A percentile compares a stretch with the other conserved stretches of the same genome.
Evolutionary conservation across 139 green algal species (phyloP).

Genomic region (Auxenochlorella pyrenoidosa): DNA sequence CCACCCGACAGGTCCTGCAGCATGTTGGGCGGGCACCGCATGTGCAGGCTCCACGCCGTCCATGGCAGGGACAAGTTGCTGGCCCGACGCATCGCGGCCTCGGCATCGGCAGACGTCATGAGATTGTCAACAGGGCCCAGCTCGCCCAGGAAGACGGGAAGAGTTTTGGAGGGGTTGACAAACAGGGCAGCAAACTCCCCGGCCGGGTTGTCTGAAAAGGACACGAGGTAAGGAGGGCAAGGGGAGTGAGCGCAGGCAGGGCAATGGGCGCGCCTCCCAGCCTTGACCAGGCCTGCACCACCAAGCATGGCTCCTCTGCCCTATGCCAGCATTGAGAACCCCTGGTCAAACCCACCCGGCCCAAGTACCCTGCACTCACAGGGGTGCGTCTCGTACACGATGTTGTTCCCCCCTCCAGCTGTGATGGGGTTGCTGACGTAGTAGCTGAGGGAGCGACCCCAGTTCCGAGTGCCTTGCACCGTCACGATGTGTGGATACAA

Average conservation of each 20-base stretch:
- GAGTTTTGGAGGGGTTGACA: background rate
- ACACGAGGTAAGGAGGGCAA: background rate
- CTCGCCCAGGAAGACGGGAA: slow-evolving; percentile 15
- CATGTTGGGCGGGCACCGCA: slow-evolving; percentile 16
- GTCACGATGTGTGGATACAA: background rate
- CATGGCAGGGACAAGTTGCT: background rate
- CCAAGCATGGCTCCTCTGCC: too few relatives aligned
- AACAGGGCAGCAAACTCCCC: background rate
- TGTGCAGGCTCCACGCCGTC: slow-evolving; percentile 16
- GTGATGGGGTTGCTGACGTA: slow-evolving; percentile 7
- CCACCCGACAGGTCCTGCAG: background rate
- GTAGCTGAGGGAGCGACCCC: background rate
- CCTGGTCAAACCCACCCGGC: background rate
- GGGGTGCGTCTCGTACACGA: slow-evolving; percentile 19
- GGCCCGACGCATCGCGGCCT: background rate
- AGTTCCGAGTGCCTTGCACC: slow-evolving; percentile 13
- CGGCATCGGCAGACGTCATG: slow-evolving; percentile 1
- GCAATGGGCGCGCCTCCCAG: too few relatives aligned
- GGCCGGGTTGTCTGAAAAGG: background rate
- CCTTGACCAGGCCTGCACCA: background rate
- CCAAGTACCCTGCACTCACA: background rate
- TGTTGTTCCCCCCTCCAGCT: background rate
- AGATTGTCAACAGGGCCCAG: background rate
- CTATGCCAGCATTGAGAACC: too few relatives aligned
- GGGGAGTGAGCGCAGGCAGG: too few relatives aligned